Conservation (phyloP, 2,329 filamentous ascomycete genomes). For the Talaromyces sp. region DNA sequence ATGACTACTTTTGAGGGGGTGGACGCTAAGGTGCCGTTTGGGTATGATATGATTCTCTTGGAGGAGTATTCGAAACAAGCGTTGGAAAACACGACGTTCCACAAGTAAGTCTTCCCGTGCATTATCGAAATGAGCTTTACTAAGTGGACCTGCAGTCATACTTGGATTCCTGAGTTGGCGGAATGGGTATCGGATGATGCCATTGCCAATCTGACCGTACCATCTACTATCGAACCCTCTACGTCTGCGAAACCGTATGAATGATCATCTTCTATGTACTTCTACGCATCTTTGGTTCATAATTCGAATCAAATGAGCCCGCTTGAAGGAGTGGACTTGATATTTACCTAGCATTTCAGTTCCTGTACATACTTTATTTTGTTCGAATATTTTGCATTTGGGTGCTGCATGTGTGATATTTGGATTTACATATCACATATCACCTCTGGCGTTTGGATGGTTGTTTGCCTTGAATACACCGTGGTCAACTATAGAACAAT, state of each 20-base stretch:
- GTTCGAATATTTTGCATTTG: neutral
- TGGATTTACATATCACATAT: neutral
- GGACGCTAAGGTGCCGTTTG: conserved; percentile 65
- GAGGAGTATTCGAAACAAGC: conserved; percentile 45
- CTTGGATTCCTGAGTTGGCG: conserved; percentile 36
- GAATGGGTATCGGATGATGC: conserved; percentile 38
- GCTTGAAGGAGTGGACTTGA: too few species aligned
- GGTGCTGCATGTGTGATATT: neutral
- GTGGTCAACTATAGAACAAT: too few species aligned
- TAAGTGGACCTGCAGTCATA: conserved; percentile 36
- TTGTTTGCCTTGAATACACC: too few species aligned
- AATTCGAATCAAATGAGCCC: too few species aligned
- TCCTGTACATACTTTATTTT: conserved; percentile 10
- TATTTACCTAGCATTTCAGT: too few species aligned
- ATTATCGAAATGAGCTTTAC: too few species aligned
- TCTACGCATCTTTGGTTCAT: too few species aligned
- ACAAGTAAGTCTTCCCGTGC: conserved; percentile 34
- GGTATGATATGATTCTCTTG: conserved; percentile 42
- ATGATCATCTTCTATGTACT: neutral
- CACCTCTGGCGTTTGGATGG: conserved; percentile 6
- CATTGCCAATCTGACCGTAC: conserved; percentile 11
- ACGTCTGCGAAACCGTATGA: conserved; percentile 19
- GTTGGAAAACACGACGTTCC: conserved; percentile 37
- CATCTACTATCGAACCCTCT: neutral
- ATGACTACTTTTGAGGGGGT: conserved; percentile 75